These are phyloP conservation scores for Trichoderma parareesei DNA, from an alignment of 495 filamentous ascomycete genomes.

Conservation along the genomic window DNA sequence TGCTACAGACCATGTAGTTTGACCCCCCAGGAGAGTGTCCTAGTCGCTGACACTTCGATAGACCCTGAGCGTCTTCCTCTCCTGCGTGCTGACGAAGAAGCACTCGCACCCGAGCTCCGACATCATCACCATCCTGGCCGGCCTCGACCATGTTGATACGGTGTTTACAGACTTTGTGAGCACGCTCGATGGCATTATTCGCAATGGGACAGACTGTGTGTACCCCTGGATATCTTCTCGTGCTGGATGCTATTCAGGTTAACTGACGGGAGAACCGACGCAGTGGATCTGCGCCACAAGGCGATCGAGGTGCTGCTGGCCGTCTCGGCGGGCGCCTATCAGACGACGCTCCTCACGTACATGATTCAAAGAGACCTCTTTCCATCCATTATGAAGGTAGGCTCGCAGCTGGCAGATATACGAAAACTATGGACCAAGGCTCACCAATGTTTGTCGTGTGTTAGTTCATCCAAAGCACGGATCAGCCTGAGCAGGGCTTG, in stretches of 20 bases:
- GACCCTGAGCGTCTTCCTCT: slow-evolving; percentile 87
- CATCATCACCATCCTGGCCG: slow-evolving; percentile 81
- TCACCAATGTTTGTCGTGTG: slow-evolving; percentile 11
- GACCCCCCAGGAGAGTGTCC: neutral
- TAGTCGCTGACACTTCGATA: slow-evolving; percentile 27
- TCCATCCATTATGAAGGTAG: slow-evolving; percentile 86
- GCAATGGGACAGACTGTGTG: slow-evolving; percentile 66
- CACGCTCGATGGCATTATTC: slow-evolving; percentile 70
- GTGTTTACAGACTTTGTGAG: slow-evolving; percentile 85
- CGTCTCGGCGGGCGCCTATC: slow-evolving; percentile 85
- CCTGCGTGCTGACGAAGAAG: slow-evolving; percentile 70
- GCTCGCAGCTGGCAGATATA: slow-evolving; percentile 13
- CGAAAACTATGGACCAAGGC: neutral
- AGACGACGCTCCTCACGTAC: slow-evolving; percentile 87
- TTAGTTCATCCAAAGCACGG: slow-evolving; percentile 80
- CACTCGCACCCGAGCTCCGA: slow-evolving; percentile 96
- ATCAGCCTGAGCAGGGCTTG: slow-evolving; percentile 50
- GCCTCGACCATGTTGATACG: slow-evolving; percentile 76
- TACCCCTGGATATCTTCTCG: slow-evolving; percentile 13
- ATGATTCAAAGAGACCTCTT: slow-evolving; percentile 94
- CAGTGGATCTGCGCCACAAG: slow-evolving; percentile 67
- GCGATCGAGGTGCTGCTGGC: slow-evolving; percentile 76
- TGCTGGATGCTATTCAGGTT: neutral
- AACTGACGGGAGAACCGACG: slow-evolving; percentile 3
- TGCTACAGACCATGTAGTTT: neutral